Conservation (phyloP, 1,284 basidiomycete species). For the Trametes hirsuta region DNA sequence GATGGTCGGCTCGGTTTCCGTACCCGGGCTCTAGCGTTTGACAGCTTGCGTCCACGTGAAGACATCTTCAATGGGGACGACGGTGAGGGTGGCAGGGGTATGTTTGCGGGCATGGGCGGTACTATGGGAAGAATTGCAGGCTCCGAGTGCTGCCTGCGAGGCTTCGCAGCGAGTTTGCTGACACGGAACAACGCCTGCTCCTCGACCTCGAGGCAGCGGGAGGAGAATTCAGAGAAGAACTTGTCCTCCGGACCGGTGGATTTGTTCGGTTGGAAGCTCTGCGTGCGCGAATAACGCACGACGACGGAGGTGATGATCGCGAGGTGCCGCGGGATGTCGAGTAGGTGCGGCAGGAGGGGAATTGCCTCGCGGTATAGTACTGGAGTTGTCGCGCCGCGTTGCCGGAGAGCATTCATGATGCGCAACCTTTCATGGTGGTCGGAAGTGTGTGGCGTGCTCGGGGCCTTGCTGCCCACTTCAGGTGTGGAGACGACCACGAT, state of each 20-base stretch:
- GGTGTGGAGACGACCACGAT: slow-evolving; percentile 70
- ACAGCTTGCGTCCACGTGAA: slow-evolving; percentile 24
- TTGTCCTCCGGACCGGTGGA: slow-evolving; percentile 22
- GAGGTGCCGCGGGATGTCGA: slow-evolving; percentile 74
- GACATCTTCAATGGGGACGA: slow-evolving; percentile 23
- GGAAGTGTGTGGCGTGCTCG: slow-evolving; percentile 33
- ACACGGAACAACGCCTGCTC: slow-evolving; percentile 67
- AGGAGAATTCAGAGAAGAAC: slow-evolving; percentile 32
- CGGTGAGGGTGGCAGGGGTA: slow-evolving; percentile 24
- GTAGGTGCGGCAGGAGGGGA: slow-evolving; percentile 65
- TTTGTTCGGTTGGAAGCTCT: slow-evolving; percentile 29
- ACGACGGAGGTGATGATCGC: slow-evolving; percentile 75
- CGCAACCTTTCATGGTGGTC: slow-evolving; percentile 56
- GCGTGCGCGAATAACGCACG: slow-evolving; percentile 51
- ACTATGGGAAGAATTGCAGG: slow-evolving; percentile 18
- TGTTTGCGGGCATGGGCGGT: slow-evolving; percentile 11
- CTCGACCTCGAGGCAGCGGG: slow-evolving; percentile 71
- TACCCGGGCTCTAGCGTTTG: slow-evolving; percentile 16
- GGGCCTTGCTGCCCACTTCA: slow-evolving; percentile 37
- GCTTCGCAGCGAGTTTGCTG: slow-evolving; percentile 51
- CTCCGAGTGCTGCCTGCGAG: slow-evolving; percentile 25
- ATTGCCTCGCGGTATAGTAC: slow-evolving; percentile 69
- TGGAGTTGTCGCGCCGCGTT: slow-evolving; percentile 54
- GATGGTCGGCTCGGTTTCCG: slow-evolving; percentile 42
- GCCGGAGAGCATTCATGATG: slow-evolving; percentile 57